Evolutionary conservation across 176 grass and related monocot species (phyloP).

Genomic region (Carex littledalei): DNA sequence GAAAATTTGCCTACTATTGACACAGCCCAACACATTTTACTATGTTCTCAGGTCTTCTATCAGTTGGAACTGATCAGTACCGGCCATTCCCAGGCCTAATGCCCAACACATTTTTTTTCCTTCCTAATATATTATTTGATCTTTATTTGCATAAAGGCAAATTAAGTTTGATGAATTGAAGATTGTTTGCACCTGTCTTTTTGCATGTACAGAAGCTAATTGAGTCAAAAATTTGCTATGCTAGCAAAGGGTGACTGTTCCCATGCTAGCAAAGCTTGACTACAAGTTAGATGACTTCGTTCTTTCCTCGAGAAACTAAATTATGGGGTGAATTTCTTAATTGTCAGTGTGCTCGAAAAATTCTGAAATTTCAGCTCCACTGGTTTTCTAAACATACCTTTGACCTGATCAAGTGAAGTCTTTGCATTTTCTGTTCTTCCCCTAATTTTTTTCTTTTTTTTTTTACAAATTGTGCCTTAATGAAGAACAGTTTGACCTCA

Average conservation of each 20-base stretch:
- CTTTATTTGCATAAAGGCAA: neutral
- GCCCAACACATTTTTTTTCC: neutral
- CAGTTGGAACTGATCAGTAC: neutral
- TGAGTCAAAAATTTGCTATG: neutral
- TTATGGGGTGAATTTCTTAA: neutral
- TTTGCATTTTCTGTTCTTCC: too few species aligned
- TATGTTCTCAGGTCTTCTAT: neutral
- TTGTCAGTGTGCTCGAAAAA: too few species aligned
- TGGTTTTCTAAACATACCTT: too few species aligned
- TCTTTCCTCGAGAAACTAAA: neutral
- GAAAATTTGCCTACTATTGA: too few species aligned
- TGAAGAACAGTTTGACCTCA: too few species aligned
- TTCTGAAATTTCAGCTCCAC: too few species aligned
- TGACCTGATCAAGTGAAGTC: too few species aligned
- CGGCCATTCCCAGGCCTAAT: neutral
- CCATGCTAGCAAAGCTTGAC: neutral
- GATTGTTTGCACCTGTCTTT: neutral
- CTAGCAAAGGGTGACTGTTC: neutral
- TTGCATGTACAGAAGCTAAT: neutral
- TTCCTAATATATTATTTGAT: neutral
- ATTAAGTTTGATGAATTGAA: neutral
- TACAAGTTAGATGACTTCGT: neutral
- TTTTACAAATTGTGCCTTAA: too few species aligned
- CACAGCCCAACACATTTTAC: neutral
- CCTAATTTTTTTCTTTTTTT: too few species aligned